Base-by-base conservation (phyloP, 139 green algal genomes). In the Micractinium conductrix region DNA sequence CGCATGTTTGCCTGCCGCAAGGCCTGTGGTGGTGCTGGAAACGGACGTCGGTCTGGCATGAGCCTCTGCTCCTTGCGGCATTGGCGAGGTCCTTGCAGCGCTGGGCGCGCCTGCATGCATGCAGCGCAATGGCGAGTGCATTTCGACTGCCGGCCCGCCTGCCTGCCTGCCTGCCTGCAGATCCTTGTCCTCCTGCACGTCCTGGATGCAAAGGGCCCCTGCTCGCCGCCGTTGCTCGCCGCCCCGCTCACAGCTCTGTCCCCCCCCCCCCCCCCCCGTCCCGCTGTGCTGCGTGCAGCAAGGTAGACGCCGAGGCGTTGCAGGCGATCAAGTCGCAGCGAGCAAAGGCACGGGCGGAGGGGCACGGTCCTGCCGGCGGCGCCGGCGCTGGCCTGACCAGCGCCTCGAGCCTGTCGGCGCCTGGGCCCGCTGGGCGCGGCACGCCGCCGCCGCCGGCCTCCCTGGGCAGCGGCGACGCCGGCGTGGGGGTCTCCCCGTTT, bases 281-380 rank as follows among this genome's bases (percentile, higher is more conserved):
- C 70, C 35, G 22, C 2, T 53, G 38, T 55, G 10, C 17, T 33
- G 4, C 10, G 3, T 65, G 79, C 67, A 84, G 79, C 22, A 78
- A 85, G 62, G 84, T 88, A 7, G 84, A 88, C 38, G 84, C 74
- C 4, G 84, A 88, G 48, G 84, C 84, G 42, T 63, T 88, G 24
- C 84, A 88, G 45, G 44, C 65, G 2, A 88, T 88, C 63, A 84
- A 84, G 70, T 30, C 14, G 26, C 74, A 88, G 74, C 74, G 84
- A 9, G 80, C 80, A 68, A 75, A 78, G 68, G 68, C 79, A 21
- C 65, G 67, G 1, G 50, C 62, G 2, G 48, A 79, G 45, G 68
- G 67, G 17, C 48, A 72, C 22, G 14, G 26, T 2, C 16, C 79
- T 0, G 67, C 30, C 44, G 16, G n/a, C n/a, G n/a, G n/a, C n/a